These are phyloP conservation scores for Panicum miliaceum DNA, from an alignment of 176 grass and related monocot genomes.

Conservation along the genomic window DNA sequence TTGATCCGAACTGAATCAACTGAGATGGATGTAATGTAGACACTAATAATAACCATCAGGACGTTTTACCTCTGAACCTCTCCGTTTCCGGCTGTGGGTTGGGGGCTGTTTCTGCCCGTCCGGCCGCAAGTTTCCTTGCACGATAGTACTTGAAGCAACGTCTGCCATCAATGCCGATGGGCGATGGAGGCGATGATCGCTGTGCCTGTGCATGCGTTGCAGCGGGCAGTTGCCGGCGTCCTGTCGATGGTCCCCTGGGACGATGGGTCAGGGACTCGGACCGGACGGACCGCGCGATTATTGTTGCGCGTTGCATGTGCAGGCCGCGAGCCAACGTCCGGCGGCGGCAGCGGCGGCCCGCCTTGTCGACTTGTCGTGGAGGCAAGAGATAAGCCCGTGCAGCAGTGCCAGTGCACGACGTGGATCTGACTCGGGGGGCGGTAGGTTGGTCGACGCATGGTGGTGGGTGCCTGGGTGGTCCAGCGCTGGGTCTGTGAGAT, in stretches of 20 bases:
- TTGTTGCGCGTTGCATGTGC: not conserved
- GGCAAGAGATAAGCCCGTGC: not conserved
- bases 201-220: not conserved
- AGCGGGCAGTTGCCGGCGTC: not conserved
- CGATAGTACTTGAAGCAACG: not conserved
- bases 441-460: not conserved
- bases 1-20: constrained; percentile 13
- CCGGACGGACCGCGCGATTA: not conserved
- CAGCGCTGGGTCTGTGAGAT: not conserved
- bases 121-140: not conserved
- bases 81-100: not conserved
- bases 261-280: not conserved
- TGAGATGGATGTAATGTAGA: not conserved
- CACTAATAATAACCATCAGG: not conserved
- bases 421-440: not conserved
- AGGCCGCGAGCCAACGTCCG: not conserved
- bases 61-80: not conserved
- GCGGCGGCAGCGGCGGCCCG: not conserved
- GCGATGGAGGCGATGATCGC: not conserved
- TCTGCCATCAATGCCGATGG: not conserved
- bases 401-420: not conserved
- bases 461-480: not conserved
- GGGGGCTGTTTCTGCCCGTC: not conserved
- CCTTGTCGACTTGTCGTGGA: not conserved
- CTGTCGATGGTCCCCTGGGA: not conserved